A percentile compares a stretch with the other conserved stretches of the same genome.
These are phyloP conservation scores for Tolypocladium amazonense DNA, from an alignment of 2,329 filamentous ascomycete genomes.

Conservation along the genomic window DNA sequence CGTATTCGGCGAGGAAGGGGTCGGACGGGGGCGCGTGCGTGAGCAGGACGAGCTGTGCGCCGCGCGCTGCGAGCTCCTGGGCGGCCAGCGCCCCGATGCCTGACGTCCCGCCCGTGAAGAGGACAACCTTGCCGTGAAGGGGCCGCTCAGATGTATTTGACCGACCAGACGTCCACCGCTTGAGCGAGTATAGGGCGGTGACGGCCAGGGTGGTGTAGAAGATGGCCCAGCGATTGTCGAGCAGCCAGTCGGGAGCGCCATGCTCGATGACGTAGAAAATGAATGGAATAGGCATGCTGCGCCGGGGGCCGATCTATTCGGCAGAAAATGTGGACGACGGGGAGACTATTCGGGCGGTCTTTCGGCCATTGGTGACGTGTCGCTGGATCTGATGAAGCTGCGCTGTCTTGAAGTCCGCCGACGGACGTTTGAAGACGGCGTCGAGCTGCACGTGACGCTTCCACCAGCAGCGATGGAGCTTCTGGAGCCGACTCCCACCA, in stretches of 20 bases:
- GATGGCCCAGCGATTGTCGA: constrained; percentile 31
- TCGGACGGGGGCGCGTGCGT: constrained; percentile 74
- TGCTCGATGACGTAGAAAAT: constrained; percentile 33
- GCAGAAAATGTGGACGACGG: neutral
- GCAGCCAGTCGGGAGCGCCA: constrained; percentile 39
- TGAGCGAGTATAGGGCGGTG: constrained; percentile 38
- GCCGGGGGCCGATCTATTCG: neutral
- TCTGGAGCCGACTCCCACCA: neutral
- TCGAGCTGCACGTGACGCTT: neutral
- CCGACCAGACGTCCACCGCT: constrained; percentile 69
- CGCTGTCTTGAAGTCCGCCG: neutral
- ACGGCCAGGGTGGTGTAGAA: constrained; percentile 25
- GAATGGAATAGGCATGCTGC: constrained; percentile 42
- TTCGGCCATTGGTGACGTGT: neutral
- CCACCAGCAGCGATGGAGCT: neutral
- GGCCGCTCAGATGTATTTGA: constrained; percentile 65
- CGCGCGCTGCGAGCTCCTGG: constrained; percentile 63
- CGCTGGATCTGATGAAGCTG: neutral
- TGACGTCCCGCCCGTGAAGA: constrained; percentile 91
- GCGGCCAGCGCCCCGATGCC: constrained; percentile 77
- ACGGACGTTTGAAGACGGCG: neutral
- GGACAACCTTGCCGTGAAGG: constrained; percentile 88
- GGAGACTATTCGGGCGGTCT: neutral
- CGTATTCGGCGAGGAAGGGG: constrained; percentile 83
- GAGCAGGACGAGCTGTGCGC: constrained; percentile 84